A percentile compares a stretch with the other conserved stretches of the same genome.
phyloP scores from a whole-genome alignment of 805 yeast species.

The Monosporozyma servazzii region DNA sequence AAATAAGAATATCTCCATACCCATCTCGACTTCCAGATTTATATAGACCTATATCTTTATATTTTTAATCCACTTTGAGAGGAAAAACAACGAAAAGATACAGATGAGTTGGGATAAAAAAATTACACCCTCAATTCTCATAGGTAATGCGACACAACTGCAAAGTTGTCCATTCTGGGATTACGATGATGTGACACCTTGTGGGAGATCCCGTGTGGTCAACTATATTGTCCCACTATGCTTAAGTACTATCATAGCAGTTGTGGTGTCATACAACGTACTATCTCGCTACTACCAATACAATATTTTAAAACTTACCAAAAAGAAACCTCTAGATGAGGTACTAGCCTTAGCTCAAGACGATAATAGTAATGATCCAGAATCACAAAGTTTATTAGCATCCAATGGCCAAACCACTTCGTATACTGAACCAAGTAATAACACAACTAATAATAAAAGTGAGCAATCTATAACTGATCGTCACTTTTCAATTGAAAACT shows the following conservation, averaged over 20 bases:
- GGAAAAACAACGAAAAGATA: neutral
- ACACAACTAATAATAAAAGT: neutral
- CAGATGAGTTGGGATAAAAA: neutral
- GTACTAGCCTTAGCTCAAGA: conserved; percentile 6
- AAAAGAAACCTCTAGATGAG: conserved; percentile 15
- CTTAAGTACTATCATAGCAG: neutral
- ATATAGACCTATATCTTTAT: no score
- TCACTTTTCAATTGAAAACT: conserved; percentile 56
- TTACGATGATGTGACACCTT: conserved; percentile 51
- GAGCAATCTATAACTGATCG: conserved; percentile 35
- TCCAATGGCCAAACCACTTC: conserved; percentile 2
- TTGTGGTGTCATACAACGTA: conserved; percentile 8
- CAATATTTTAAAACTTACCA: conserved; percentile 11
- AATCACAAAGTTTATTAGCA: neutral
- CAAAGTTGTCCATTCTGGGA: conserved; percentile 34
- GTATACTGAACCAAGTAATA: neutral
- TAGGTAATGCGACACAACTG: neutral
- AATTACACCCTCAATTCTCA: neutral
- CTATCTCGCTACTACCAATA: conserved; percentile 15
- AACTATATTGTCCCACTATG: neutral
- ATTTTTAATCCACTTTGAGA: neutral
- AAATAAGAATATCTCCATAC: neutral
- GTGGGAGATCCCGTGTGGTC: conserved; percentile 33
- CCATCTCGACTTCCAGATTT: neutral
- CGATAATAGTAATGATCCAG: neutral